Evolutionary conservation across 192 early-diverging fungal species (phyloP).

Genomic region (Cetraspora pellucida): DNA sequence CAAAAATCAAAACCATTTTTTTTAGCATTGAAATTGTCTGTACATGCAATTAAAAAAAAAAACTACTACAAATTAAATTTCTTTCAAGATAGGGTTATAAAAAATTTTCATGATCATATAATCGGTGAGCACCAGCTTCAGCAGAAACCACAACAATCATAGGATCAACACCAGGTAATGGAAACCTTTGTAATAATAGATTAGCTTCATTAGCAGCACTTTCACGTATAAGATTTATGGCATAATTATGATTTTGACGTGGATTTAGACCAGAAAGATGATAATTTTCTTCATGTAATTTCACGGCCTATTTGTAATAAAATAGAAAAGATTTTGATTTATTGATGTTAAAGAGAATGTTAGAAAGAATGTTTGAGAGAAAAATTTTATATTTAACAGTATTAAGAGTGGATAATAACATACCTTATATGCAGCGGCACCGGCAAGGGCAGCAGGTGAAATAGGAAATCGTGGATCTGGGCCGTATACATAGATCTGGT

Average conservation of each 20-base stretch:
- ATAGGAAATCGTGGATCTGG: constrained; percentile 30
- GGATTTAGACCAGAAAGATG: background rate
- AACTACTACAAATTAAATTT: background rate
- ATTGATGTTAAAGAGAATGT: background rate
- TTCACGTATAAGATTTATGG: background rate
- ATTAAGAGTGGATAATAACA: too few species aligned
- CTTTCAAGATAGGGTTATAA: background rate
- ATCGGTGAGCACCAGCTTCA: constrained; percentile 32
- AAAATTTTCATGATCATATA: constrained; percentile 17
- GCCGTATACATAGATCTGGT: constrained; percentile 4
- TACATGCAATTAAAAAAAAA: too few species aligned
- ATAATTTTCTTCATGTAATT: background rate
- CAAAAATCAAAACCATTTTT: too few species aligned
- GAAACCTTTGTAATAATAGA: background rate
- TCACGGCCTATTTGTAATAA: constrained; percentile 20
- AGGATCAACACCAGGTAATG: constrained; percentile 23
- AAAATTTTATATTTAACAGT: background rate
- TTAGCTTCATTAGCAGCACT: constrained; percentile 22
- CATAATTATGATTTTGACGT: background rate
- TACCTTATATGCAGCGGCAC: constrained; percentile 33
- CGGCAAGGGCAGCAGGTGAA: constrained; percentile 19
- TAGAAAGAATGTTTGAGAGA: background rate
- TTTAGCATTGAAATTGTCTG: too few species aligned
- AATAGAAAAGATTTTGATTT: background rate
- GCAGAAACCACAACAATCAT: constrained; percentile 19